phyloP scores from a whole-genome alignment of 345 rosid species.

The Salix caprea region DNA sequence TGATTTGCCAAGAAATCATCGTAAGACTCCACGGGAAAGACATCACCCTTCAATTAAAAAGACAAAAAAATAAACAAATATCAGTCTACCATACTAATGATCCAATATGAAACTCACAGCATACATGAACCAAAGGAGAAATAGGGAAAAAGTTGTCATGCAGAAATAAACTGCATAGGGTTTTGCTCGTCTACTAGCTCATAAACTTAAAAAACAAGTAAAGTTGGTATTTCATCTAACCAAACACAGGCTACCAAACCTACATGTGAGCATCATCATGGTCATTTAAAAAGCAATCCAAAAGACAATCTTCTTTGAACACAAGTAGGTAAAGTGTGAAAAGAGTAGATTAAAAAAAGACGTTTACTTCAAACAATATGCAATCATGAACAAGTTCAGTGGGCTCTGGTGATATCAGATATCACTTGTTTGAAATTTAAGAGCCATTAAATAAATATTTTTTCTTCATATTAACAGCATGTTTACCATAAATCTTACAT shows the following conservation, averaged over 20 bases:
- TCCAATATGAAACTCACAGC: conserved; percentile 1
- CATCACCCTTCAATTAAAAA: conserved; percentile 62
- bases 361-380: background rate
- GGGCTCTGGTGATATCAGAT: background rate
- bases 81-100: background rate
- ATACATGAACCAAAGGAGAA: conserved; percentile 5
- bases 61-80: background rate
- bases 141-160: background rate
- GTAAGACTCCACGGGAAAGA: conserved; percentile 82
- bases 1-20: conserved; percentile 38
- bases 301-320: background rate
- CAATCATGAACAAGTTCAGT: background rate
- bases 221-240: background rate
- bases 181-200: background rate
- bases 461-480: background rate
- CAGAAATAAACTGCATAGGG: background rate
- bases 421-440: background rate
- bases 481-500: background rate
- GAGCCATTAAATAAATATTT: background rate
- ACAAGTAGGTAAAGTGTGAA: background rate
- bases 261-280: background rate
- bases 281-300: background rate
- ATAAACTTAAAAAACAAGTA: background rate
- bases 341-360: background rate
- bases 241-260: background rate